Evolutionary conservation across 306 rosid species (phyloP).

Genomic region (barrel medic (Medicago truncatula)): MtrunA17r5.0-ANR NC_053044.1:58193001-58193500

Average conservation of each 20-base stretch:
- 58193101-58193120: slow-evolving; percentile 21
- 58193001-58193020: neutral
- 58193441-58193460: slow-evolving; percentile 90
- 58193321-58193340: slow-evolving; percentile 73
- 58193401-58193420: slow-evolving; percentile 88
- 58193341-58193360: slow-evolving; percentile 92
- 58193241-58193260: neutral
- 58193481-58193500: neutral
- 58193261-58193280: neutral
- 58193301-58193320: slow-evolving; percentile 54
- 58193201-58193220: slow-evolving; percentile 48
- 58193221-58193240: slow-evolving; percentile 15
- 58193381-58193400: slow-evolving; percentile 90
- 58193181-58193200: slow-evolving; percentile 6
- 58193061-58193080: slow-evolving; percentile 11
- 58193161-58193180: slow-evolving; percentile 59
- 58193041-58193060: neutral
- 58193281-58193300: neutral
- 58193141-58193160: slow-evolving; percentile 37
- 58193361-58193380: slow-evolving; percentile 72
- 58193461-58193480: slow-evolving; percentile 80
- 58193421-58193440: slow-evolving; percentile 92
- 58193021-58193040: slow-evolving; percentile 2
- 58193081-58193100: slow-evolving; percentile 23
- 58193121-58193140: neutral